Percentiles rank a stretch among this genome's conserved stretches.
phyloP scores from a whole-genome alignment of 1,284 basidiomycete species.

The Sutorius eximius region DNA sequence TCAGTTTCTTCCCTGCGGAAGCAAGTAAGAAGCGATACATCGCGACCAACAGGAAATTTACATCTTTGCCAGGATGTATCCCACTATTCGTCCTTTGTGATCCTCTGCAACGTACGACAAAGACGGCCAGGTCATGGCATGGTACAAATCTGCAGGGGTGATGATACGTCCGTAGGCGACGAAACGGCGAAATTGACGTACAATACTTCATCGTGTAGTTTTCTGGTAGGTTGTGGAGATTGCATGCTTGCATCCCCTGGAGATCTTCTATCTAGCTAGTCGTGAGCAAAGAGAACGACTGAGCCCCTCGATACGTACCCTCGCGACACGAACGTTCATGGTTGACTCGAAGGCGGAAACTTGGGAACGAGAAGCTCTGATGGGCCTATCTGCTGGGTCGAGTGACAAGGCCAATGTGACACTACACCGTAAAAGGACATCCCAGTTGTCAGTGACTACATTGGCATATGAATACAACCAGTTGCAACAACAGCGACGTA shows the following conservation, averaged over 20 bases:
- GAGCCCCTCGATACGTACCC: constrained; percentile 39
- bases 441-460: constrained; percentile 16
- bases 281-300: constrained; percentile 18
- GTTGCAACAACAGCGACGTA: constrained; percentile 28
- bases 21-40: constrained; percentile 5
- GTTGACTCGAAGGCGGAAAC: background rate
- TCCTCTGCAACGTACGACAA: constrained; percentile 97
- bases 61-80: constrained; percentile 98
- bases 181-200: constrained; percentile 33
- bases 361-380: background rate
- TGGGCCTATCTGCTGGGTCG: background rate
- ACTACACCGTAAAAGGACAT: constrained; percentile 14
- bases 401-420: background rate
- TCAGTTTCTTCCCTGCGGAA: constrained; percentile 45
- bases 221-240: constrained; percentile 91
- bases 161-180: constrained; percentile 20
- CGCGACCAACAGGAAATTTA: constrained; percentile 36
- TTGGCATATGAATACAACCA: constrained; percentile 22
- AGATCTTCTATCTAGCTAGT: constrained; percentile 55
- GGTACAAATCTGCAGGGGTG: constrained; percentile 78
- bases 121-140: constrained; percentile 94
- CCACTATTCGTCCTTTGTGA: constrained; percentile 89
- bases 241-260: constrained; percentile 89
- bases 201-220: constrained; percentile 96
- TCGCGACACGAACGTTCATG: constrained; percentile 61